A percentile compares a stretch with the other conserved stretches of the same genome.
phyloP scores from a whole-genome alignment of 2,329 filamentous ascomycete species.

The Verticillium dahliae region DNA sequence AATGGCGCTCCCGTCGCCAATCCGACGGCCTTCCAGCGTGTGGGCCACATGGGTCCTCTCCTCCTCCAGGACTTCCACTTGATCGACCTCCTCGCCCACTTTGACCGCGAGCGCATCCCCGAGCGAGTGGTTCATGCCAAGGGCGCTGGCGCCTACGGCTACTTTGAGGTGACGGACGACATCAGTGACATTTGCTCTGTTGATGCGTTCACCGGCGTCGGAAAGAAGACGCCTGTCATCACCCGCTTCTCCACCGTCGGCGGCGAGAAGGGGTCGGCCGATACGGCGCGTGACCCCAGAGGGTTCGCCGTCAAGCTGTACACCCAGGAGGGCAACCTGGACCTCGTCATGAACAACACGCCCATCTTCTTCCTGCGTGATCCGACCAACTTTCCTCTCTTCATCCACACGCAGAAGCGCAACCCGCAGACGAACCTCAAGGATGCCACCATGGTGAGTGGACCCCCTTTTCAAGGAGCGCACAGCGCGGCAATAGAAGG shows the following conservation, averaged over 20 bases:
- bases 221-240: slow-evolving; percentile 62
- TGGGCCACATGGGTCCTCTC: slow-evolving; percentile 50
- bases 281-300: slow-evolving; percentile 65
- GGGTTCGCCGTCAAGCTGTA: slow-evolving; percentile 69
- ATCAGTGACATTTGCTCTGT: slow-evolving; percentile 50
- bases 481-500: too few relatives aligned
- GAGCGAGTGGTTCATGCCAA: slow-evolving; percentile 52
- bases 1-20: slow-evolving; percentile 52
- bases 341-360: slow-evolving; percentile 52
- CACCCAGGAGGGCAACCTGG: slow-evolving; percentile 57
- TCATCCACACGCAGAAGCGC: slow-evolving; percentile 74
- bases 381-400: slow-evolving; percentile 66
- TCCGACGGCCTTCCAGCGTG: slow-evolving; percentile 40
- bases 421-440: slow-evolving; percentile 66
- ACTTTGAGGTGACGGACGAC: slow-evolving; percentile 36
- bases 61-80: slow-evolving; percentile 60
- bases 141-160: slow-evolving; percentile 49
- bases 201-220: slow-evolving; percentile 48
- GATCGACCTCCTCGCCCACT: slow-evolving; percentile 53
- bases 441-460: slow-evolving; percentile 56
- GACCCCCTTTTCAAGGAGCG: too few relatives aligned
- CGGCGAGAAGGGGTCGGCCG: slow-evolving; percentile 64
- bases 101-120: slow-evolving; percentile 44
- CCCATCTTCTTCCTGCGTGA: slow-evolving; percentile 73
- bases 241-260: slow-evolving; percentile 71